Conservation (phyloP, 208 protist genomes). For the Crithidia fasciculata region DNA sequence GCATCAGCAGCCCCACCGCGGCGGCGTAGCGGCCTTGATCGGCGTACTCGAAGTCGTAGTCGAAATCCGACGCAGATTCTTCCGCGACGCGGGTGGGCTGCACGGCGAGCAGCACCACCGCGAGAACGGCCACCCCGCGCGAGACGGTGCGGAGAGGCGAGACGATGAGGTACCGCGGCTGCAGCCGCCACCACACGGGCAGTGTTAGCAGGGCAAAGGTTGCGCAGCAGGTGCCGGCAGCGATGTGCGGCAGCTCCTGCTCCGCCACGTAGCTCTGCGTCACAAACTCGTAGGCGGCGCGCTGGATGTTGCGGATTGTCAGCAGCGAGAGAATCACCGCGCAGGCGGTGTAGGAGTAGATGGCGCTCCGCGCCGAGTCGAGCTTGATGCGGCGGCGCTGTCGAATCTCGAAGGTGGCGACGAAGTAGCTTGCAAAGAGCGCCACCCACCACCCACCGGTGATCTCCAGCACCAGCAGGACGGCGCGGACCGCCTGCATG, state of each 20-base stretch:
- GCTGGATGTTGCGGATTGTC: conserved; percentile 82
- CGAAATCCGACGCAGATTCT: conserved; percentile 32
- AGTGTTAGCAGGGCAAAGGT: conserved; percentile 66
- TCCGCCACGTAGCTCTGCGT: conserved; percentile 73
- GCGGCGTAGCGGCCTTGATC: conserved; percentile 34
- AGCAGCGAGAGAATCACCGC: conserved; percentile 41
- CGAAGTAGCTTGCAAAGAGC: conserved; percentile 56
- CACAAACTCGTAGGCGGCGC: conserved; percentile 79
- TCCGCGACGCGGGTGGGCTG: conserved; percentile 48
- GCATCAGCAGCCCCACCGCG: conserved; percentile 46
- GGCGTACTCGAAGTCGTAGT: conserved; percentile 52
- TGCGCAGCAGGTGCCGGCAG: conserved; percentile 51
- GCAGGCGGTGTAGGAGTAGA: conserved; percentile 42
- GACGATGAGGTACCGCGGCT: conserved; percentile 35
- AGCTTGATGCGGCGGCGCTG: conserved; percentile 41
- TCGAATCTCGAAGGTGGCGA: conserved; percentile 61
- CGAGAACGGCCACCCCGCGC: conserved; percentile 33
- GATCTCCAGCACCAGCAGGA: conserved; percentile 36
- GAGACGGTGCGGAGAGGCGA: conserved; percentile 27
- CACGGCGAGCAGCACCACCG: conserved; percentile 51
- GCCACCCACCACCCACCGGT: conserved; percentile 60
- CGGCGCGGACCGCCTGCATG: conserved; percentile 1
- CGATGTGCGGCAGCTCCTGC: conserved; percentile 61
- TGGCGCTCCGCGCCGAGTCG: conserved; percentile 33
- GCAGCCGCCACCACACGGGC: conserved; percentile 62